Conservation (phyloP, 352 stramenopile species). For the Phytophthora crassamura region DNA sequence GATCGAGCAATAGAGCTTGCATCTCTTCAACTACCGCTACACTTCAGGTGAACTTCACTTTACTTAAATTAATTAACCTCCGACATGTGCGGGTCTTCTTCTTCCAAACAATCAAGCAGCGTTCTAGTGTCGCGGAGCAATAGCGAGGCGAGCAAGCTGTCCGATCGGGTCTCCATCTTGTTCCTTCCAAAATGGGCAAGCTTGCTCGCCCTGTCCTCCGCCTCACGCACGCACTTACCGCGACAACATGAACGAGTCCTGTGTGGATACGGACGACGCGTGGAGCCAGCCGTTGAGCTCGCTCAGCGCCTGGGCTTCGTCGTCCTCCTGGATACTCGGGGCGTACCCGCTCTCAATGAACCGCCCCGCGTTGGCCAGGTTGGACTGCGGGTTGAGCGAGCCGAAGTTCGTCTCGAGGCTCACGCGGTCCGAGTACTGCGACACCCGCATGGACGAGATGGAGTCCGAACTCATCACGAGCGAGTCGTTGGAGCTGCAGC, state of each 20-base stretch:
- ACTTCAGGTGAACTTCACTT: slow-evolving; percentile 19
- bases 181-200: slow-evolving; percentile 40
- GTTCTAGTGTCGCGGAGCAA: slow-evolving; percentile 16
- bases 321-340: slow-evolving; percentile 72
- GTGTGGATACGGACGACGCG: slow-evolving; percentile 68
- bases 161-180: slow-evolving; percentile 28
- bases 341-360: slow-evolving; percentile 58
- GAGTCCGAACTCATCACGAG: slow-evolving; percentile 55
- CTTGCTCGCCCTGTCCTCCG: slow-evolving; percentile 6
- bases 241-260: slow-evolving; percentile 54
- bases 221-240: slow-evolving; percentile 29
- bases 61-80: slow-evolving; percentile 39
- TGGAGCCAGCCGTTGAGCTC: slow-evolving; percentile 71
- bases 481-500: slow-evolving; percentile 60
- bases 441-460: slow-evolving; percentile 54
- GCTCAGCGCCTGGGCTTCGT: slow-evolving; percentile 65
- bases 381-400: slow-evolving; percentile 61
- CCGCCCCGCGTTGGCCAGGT: slow-evolving; percentile 29
- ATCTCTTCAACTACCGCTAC: neutral
- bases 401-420: slow-evolving; percentile 82
- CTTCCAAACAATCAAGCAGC: slow-evolving; percentile 28
- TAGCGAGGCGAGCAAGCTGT: slow-evolving; percentile 6
- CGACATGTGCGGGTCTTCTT: slow-evolving; percentile 24
- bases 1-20: no score
- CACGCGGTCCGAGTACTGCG: slow-evolving; percentile 63